Evolutionary conservation across 2,329 filamentous ascomycete genomes (phyloP), one percentile per base, ranked within the genome.

Genomic region (Neofusicoccum sp.): DNA sequence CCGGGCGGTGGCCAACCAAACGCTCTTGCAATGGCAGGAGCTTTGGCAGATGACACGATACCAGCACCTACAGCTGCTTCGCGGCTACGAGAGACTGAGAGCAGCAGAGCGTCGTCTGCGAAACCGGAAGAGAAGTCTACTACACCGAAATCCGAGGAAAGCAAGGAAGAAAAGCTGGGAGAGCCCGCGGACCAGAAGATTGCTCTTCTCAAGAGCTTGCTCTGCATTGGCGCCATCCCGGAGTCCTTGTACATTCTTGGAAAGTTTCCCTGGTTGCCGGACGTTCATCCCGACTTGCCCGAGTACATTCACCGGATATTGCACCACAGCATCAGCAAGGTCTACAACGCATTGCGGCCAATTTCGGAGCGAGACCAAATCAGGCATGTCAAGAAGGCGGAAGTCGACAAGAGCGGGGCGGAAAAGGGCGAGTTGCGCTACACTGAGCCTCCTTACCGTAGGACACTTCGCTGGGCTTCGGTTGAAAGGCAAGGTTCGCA

Each of bases 181-280:
- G 89, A 93, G 62, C 91, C 91, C 1, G 81, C 84, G 12, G 93
- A 98, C 67, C 93, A 98, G 70, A 99, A 99, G 75, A 86, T 93
- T 0, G 80, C 88, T 45, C 80, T 99, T 0, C 81, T 99, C 24
- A 91, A 89, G 65, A 92, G 92, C 66, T 81, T 99, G 14, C 83
- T 99, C 2, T 90, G 90, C 4, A 95, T 97, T 61, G 95, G 96
- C 41, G 93, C 95, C 30, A 82, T 99, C 34, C 95, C 95, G 0
- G 95, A 99, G 75, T 88, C 95, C 1, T 81, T 99, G 1, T 98
- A 93, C 73, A 90, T 99, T 60, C 84, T 97, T 6, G 93, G 93
- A 34, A 88, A 89, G 58, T 96, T 96, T 68, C 91, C 92, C 12
- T 99, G 95, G 93, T 83, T 99, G 49, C 84, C 91, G 9, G 92